Conservation (phyloP, 176 grass and related monocot genomes). For the Secale cereale region DNA sequence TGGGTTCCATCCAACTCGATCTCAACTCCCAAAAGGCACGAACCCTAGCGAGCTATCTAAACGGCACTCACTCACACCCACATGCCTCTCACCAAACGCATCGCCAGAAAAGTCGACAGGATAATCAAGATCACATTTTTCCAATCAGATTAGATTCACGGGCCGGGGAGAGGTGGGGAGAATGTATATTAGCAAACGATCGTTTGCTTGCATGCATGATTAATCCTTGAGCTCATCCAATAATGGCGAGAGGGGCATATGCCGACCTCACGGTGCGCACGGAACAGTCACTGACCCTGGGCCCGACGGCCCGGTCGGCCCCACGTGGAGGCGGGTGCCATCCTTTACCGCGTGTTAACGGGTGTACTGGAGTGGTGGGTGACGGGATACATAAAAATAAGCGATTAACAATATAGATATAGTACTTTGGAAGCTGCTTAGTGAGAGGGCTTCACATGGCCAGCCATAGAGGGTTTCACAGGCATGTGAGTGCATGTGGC, state of each 20-base stretch:
- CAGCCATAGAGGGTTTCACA: constrained; percentile 23
- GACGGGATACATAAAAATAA: not conserved
- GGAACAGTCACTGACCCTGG: not conserved
- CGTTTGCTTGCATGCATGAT: constrained; percentile 23
- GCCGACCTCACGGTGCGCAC: not conserved
- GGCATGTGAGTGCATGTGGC: constrained; percentile 63
- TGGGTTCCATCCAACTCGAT: constrained; percentile 20
- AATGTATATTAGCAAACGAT: not conserved
- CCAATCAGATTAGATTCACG: not conserved
- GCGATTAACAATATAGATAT: not conserved
- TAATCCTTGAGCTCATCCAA: constrained; percentile 15
- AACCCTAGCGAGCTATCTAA: not conserved
- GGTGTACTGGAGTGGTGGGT: not conserved
- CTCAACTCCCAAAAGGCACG: constrained; percentile 26
- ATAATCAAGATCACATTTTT: constrained; percentile 5
- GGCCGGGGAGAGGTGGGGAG: not conserved
- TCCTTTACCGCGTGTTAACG: not conserved
- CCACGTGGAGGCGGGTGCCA: constrained; percentile 13
- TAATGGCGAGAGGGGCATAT: not conserved
- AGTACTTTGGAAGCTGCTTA: constrained; percentile 59
- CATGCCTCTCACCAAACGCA: constrained; percentile 46
- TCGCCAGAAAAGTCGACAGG: not conserved
- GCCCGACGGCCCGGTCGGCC: not conserved
- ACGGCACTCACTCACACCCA: constrained; percentile 12
- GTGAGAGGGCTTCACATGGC: constrained; percentile 77